A percentile compares a stretch with the other conserved stretches of the same genome.
These are phyloP conservation scores for Sphaceloma murrayae DNA, from an alignment of 2,329 filamentous ascomycete species.

Conservation along the genomic window DNA sequence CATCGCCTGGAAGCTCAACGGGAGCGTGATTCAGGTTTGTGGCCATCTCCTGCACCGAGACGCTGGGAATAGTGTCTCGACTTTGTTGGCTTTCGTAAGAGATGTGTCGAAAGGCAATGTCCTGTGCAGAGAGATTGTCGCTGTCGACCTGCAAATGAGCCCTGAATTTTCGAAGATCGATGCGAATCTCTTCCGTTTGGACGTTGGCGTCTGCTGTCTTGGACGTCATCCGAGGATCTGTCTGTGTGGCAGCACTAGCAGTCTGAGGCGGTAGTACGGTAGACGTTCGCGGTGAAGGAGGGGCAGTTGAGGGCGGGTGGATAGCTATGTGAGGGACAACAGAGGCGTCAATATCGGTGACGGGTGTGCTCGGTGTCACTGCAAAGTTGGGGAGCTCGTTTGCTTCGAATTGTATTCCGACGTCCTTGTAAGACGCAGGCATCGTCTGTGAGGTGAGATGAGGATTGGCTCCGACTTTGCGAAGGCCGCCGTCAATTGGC, in stretches of 20 bases:
- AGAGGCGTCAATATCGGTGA: conserved; percentile 18
- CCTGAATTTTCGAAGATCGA: conserved; percentile 47
- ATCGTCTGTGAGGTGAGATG: too few species aligned
- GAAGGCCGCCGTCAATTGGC: conserved; percentile 1
- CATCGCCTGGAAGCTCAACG: conserved; percentile 1
- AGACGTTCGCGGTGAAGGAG: conserved; percentile 65
- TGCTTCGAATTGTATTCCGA: conserved; percentile 7
- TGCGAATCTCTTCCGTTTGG: conserved; percentile 85
- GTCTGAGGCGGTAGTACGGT: conserved; percentile 64
- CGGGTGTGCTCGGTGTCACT: conserved; percentile 2
- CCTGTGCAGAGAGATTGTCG: background rate
- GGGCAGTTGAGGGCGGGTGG: conserved; percentile 74
- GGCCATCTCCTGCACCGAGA: conserved; percentile 14
- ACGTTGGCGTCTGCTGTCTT: conserved; percentile 49
- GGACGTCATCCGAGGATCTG: conserved; percentile 44
- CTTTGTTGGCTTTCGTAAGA: conserved; percentile 5
- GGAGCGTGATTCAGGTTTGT: conserved; percentile 4
- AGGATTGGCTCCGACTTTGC: too few species aligned
- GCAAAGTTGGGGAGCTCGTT: background rate
- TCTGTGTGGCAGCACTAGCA: conserved; percentile 77
- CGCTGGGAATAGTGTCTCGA: conserved; percentile 11
- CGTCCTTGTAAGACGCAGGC: conserved; percentile 2
- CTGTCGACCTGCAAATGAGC: background rate
- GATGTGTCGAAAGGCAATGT: background rate
- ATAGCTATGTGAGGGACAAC: conserved; percentile 70